Evolutionary conservation across 176 grass and related monocot genomes (phyloP), one percentile per base, ranked within the genome.

Genomic region (Lolium perenne): DNA sequence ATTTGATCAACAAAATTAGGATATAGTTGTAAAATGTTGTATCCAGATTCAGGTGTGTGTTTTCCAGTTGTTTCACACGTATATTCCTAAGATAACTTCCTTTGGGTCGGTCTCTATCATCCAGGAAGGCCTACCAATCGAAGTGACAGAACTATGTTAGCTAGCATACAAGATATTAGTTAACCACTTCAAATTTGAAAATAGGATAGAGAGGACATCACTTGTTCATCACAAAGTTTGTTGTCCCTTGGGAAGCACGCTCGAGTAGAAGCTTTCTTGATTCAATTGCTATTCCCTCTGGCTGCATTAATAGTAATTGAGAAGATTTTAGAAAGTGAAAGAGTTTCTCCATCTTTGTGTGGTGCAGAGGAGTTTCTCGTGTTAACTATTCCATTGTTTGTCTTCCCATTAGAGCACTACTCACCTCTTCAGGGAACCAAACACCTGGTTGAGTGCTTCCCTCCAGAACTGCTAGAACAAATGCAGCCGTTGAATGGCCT

Each of bases 341-440:
- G 53, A 40, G 22, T 6, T 70, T 45, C 16, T 43, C 32, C 53
- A 14, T 58, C 0, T 53, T 16, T 29, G 13, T 3, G 7, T 16
- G 47, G 72, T 7, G 25, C 8, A 51, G 65, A 74, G 4, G 18
- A n/a, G 1, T 62, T 38, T 59, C 12, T 43, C 9, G 0, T 80
- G 11, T 18, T 5, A 50, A 84, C 7, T 58, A 14, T 18, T 57
- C 21, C 9, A 22, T n/a, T 62, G 25, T 62, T 11, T 40, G 50
- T 78, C 26, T 9, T 74, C 23, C 47, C 17, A 87, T 6, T 47
- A 22, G 43, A 66, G 13, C 18, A 84, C 43, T 40, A 68, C 60
- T 40, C 53, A 94, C 91, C 91, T 95, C 91, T 87, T 97, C 93
- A 60, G 95, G 92, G 91, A 97, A 97, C 93, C 95, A 97, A 80